Evolutionary conservation across 371 early-diverging fungal species (phyloP), one percentile per base, ranked within the genome.

Genomic region (Entomophthora muscae): DNA sequence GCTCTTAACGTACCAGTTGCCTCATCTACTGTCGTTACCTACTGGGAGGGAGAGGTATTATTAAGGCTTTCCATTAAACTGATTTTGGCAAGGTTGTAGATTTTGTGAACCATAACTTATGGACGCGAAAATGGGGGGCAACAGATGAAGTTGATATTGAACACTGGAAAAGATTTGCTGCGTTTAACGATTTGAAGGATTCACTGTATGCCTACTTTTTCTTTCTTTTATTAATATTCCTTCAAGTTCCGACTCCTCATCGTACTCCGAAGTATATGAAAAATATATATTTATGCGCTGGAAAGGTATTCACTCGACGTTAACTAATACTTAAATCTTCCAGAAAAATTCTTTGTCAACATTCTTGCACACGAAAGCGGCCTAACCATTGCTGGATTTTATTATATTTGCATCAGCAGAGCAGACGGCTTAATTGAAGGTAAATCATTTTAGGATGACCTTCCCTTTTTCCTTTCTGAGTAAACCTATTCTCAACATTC

Each of bases 271-370:
- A 61, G 70, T 56, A 32, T 72, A 59, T 53, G 63, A 70, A 52
- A 70, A 72, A 52, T 78, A 75, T 64, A 72, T 80, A 17, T 78
- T 79, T 62, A 80, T 80, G 79, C 73, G 80, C n/a, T 79, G 79
- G 79, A 80, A 80, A 70, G 79, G 79, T 76, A 61, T 58, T 0
- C 17, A 28, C 33, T 64, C 26, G 24, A n/a, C 28, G 1, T 24
- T 22, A 21, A 10, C 28, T 2, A 7, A 42, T 51, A 56, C 53
- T 32, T 52, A 22, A 30, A 29, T 23, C 52, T 26, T 30, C 32
- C 71, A 77, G 79, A 80, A 59, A 71, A 66, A 57, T 71, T 69
- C 64, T 80, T 78, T 71, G 73, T 79, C 57, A 76, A 80, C 51
- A 63, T 66, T n/a, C 65, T 69, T 26, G 73, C 74, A n/a, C 71